Conservation (phyloP, 306 rosid genomes). For the cucumber (Cucumis sativus) region Cucumber_9930_V3 NC_026655.2:16342001-16342500, state of each 20-base stretch:
- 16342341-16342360: not conserved
- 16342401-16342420: not conserved
- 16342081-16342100: not conserved
- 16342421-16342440: not conserved
- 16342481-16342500: slow-evolving; percentile 6
- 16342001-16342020: slow-evolving; percentile 72
- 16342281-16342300: slow-evolving; percentile 29
- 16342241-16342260: slow-evolving; percentile 18
- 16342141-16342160: slow-evolving; percentile 96
- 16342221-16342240: slow-evolving; percentile 19
- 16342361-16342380: not conserved
- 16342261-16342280: slow-evolving; percentile 1
- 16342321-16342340: not conserved
- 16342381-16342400: not conserved
- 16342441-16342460: not conserved
- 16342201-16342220: slow-evolving; percentile 42
- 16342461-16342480: not conserved
- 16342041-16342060: slow-evolving; percentile 38
- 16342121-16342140: slow-evolving; percentile 16
- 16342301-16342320: not conserved
- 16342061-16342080: not conserved
- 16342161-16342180: slow-evolving; percentile 64
- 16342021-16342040: slow-evolving; percentile 60
- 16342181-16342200: slow-evolving; percentile 51
- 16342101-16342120: not conserved